A percentile compares a stretch with the other conserved stretches of the same genome.
Evolutionary conservation across 2,329 filamentous ascomycete species (phyloP).

Genomic region (Diplodia corticola): DNA sequence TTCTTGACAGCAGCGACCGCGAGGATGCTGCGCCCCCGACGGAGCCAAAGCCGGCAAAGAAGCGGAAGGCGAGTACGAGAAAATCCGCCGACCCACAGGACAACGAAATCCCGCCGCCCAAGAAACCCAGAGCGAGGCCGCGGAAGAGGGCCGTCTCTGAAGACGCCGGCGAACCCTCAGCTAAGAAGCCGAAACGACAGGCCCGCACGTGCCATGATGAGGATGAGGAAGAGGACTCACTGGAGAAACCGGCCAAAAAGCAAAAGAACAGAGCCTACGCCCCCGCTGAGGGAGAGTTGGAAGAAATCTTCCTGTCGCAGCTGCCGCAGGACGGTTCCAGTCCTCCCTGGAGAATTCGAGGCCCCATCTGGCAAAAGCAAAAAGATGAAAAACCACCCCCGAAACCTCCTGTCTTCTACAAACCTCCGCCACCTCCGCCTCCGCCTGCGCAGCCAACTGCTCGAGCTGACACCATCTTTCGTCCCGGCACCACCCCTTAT

Average conservation of each 20-base stretch:
- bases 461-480: not conserved
- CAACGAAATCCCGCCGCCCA: not conserved
- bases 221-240: not conserved
- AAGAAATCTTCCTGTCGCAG: slow-evolving; percentile 46
- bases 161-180: not conserved
- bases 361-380: slow-evolving; percentile 51
- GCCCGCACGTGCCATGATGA: slow-evolving; percentile 6
- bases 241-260: slow-evolving; percentile 30
- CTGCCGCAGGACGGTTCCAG: slow-evolving; percentile 39
- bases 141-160: slow-evolving; percentile 7
- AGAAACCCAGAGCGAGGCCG: slow-evolving; percentile 17
- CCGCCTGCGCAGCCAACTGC: not conserved
- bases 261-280: slow-evolving; percentile 47
- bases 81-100: slow-evolving; percentile 1
- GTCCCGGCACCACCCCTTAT: not conserved
- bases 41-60: not conserved
- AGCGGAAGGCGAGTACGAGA: slow-evolving; percentile 8
- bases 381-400: slow-evolving; percentile 25
- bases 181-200: slow-evolving; percentile 9
- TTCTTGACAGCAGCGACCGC: slow-evolving; percentile 16
- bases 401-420: slow-evolving; percentile 26
- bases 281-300: slow-evolving; percentile 42
- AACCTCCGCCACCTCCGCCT: slow-evolving; percentile 8
- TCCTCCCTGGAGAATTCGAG: slow-evolving; percentile 44
- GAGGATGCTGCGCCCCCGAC: not conserved